Evolutionary conservation across 2,329 filamentous ascomycete species (phyloP).

Genomic region (Claviceps arundinis): DNA sequence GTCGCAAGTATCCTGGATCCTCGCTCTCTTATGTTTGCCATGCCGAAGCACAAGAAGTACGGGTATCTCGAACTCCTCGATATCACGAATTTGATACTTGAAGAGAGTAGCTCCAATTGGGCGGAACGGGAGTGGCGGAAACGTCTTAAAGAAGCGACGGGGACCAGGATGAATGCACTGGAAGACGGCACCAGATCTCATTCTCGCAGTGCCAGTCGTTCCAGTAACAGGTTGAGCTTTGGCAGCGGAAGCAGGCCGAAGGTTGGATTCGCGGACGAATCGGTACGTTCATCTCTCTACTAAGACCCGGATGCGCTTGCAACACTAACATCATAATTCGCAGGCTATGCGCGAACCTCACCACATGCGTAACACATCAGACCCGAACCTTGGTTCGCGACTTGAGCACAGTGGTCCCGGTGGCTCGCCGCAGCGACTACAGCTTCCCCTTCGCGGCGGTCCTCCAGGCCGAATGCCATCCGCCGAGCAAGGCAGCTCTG

Average conservation of each 20-base stretch:
- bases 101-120: constrained; percentile 65
- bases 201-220: constrained; percentile 43
- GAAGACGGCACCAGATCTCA: constrained; percentile 34
- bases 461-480: constrained; percentile 31
- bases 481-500: constrained; percentile 42
- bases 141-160: constrained; percentile 77
- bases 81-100: constrained; percentile 65
- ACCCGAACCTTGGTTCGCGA: constrained; percentile 22
- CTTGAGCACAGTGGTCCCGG: constrained; percentile 12
- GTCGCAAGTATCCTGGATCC: constrained; percentile 79
- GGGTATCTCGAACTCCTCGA: constrained; percentile 86
- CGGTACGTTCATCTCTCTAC: background rate
- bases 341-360: constrained; percentile 20
- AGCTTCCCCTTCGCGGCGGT: constrained; percentile 25
- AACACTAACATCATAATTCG: constrained; percentile 12
- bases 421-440: constrained; percentile 21
- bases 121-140: constrained; percentile 81
- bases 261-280: constrained; percentile 46
- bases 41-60: constrained; percentile 78
- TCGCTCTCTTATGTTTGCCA: constrained; percentile 92
- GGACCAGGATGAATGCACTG: constrained; percentile 57
- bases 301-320: background rate
- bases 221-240: constrained; percentile 43
- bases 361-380: constrained; percentile 36
- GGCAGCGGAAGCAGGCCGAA: constrained; percentile 26